Base-by-base conservation (phyloP, 257 asterid genomes). In the Solanum ossicruentum region DNA sequence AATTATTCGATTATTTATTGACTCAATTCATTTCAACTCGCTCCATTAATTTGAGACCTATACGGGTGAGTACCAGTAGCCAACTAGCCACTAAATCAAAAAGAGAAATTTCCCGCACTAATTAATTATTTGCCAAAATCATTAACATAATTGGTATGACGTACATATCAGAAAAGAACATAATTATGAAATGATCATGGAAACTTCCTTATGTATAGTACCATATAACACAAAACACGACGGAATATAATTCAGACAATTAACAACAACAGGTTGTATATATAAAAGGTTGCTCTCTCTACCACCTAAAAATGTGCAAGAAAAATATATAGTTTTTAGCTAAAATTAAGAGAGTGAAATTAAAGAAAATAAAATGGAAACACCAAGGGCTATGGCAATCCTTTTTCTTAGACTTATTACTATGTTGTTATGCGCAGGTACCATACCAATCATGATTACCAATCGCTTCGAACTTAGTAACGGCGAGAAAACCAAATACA, bases 381-480 rank as follows among this genome's bases (percentile, higher is more conserved):
- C 49, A 49, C 81, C 60, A 73, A 47, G 60, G 81, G 81, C 81
- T 7, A 7, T 75, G n/a, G 2, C 90, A 21, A 65, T 87, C 21
- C 66, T 92, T 12, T 39, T 63, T 1, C 54, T 90, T 51, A 92
- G 97, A 91, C 83, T 92, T 18, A 60, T 92, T 16, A 88, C 90
- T 60, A 89, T 93, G 54, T 57, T 90, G 61, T 73, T 84, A 5
- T 87, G 89, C 18, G 92, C 84, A 75, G 94, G 91, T 49, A 90
- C 96, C 2, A 80, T 85, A 26, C 86, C 89, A 72, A 54, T 93
- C 20, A 89, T 91, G 92, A 86, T 58, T 63, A 85, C 89, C 55
- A 91, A 92, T 87, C 89, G 88, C 63, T 79, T 28, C 85, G 85
- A 69, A 13, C 57, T 86, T 49, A 75, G 82, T 20, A 89, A 84